These are phyloP conservation scores for Daedaleopsis sinensis DNA, from an alignment of 768 basidiomycete species.

Conservation along the genomic window DNA sequence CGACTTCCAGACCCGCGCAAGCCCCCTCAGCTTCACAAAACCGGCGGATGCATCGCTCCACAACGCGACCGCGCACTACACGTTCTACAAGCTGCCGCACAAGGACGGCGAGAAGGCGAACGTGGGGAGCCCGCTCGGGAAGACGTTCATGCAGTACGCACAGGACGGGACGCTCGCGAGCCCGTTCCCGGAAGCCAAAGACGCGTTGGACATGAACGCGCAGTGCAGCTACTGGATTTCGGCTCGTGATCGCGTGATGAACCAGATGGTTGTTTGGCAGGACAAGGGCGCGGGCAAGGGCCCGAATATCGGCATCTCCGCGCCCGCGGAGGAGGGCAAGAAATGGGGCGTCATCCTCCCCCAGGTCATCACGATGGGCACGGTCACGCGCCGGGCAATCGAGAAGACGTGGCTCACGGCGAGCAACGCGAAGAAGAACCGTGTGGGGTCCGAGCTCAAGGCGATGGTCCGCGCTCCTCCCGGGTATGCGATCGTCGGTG, in stretches of 20 bases:
- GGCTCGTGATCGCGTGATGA: slow-evolving; percentile 85
- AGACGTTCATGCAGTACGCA: slow-evolving; percentile 87
- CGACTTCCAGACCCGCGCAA: slow-evolving; percentile 47
- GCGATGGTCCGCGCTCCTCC: slow-evolving; percentile 95
- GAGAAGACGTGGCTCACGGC: slow-evolving; percentile 99
- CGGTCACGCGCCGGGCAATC: slow-evolving; percentile 95
- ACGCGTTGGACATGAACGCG: slow-evolving; percentile 89
- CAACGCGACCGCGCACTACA: slow-evolving; percentile 50
- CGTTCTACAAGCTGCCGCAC: slow-evolving; percentile 94
- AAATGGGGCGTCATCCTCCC: slow-evolving; percentile 94
- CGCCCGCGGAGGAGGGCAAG: slow-evolving; percentile 30
- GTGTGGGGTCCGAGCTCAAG: slow-evolving; percentile 97
- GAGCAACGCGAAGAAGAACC: slow-evolving; percentile 95
- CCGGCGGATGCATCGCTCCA: slow-evolving; percentile 61
- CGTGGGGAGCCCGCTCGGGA: slow-evolving; percentile 90
- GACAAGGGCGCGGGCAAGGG: slow-evolving; percentile 32
- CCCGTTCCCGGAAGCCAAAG: slow-evolving; percentile 76
- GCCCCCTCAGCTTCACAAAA: slow-evolving; percentile 48
- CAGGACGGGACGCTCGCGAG: slow-evolving; percentile 87
- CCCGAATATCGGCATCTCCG: slow-evolving; percentile 52
- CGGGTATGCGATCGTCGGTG: slow-evolving; percentile 94
- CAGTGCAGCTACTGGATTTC: slow-evolving; percentile 99
- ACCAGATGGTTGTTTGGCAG: slow-evolving; percentile 93
- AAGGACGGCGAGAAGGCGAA: slow-evolving; percentile 94
- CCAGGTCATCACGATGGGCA: slow-evolving; percentile 98